Evolutionary conservation across 2,329 filamentous ascomycete species (phyloP).

Genomic region (Diaporthe vaccinii): DNA sequence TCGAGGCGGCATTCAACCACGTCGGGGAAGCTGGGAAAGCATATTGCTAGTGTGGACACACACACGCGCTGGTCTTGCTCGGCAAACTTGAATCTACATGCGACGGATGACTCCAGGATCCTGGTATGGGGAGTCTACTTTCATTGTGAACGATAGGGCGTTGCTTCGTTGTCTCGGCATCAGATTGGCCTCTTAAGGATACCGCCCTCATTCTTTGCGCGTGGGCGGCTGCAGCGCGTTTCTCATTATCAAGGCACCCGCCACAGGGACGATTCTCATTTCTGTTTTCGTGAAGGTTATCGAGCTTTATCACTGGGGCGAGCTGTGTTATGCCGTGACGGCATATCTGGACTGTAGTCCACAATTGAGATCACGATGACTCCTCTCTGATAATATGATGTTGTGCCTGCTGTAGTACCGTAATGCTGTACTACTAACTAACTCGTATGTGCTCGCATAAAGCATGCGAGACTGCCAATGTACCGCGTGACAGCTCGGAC

Average conservation of each 20-base stretch:
- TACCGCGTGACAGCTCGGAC: not conserved
- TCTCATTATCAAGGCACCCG: conserved; percentile 12
- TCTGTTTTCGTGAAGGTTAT: conserved; percentile 22
- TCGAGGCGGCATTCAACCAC: conserved; percentile 27
- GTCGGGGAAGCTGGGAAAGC: conserved; percentile 18
- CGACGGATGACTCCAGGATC: conserved; percentile 35
- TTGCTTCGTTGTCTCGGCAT: conserved; percentile 37
- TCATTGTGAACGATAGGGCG: conserved; percentile 34
- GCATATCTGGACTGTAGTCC: conserved; percentile 30
- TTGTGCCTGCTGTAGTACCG: not conserved
- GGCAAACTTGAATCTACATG: conserved; percentile 27
- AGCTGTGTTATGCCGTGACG: conserved; percentile 24
- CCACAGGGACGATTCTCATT: conserved; percentile 6
- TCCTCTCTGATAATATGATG: not conserved
- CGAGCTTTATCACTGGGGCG: conserved; percentile 19
- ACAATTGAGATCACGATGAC: conserved; percentile 37
- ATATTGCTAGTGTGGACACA: conserved; percentile 22
- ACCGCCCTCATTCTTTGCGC: conserved; percentile 31
- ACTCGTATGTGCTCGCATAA: conserved; percentile 3
- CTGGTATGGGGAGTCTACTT: conserved; percentile 30
- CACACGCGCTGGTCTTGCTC: conserved; percentile 28
- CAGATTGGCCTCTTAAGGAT: conserved; percentile 37
- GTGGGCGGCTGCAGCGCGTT: conserved; percentile 33
- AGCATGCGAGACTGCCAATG: not conserved
- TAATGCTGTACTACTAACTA: not conserved